Conservation (phyloP, 2,329 filamentous ascomycete genomes). For the Trichoderma koningiopsis region DNA sequence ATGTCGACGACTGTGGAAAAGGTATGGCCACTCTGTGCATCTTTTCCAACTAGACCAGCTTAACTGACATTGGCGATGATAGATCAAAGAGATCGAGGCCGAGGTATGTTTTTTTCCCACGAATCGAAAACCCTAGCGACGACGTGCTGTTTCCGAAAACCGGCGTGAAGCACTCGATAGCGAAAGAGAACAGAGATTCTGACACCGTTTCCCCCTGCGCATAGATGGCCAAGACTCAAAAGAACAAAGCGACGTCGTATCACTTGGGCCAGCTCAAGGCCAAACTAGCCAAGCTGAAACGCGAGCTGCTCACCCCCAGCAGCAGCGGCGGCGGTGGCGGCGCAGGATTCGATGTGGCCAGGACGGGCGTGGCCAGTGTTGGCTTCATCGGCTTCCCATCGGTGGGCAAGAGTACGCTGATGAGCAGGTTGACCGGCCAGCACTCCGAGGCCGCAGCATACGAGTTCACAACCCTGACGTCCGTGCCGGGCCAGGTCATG, state of each 20-base stretch:
- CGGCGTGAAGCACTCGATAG: neutral
- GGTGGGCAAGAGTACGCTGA: conserved; percentile 96
- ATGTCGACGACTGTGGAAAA: conserved; percentile 99
- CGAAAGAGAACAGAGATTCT: conserved; percentile 9
- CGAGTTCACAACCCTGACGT: conserved; percentile 97
- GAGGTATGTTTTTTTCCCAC: conserved; percentile 63
- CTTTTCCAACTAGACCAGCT: neutral
- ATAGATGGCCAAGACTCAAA: conserved; percentile 94
- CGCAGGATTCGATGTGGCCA: conserved; percentile 92
- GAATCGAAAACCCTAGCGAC: neutral
- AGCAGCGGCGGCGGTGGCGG: conserved; percentile 83
- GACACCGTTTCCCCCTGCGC: conserved; percentile 23
- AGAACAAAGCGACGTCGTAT: conserved; percentile 93
- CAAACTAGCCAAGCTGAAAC: conserved; percentile 96
- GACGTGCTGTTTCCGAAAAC: neutral
- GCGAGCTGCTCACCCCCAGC: conserved; percentile 86
- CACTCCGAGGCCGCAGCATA: conserved; percentile 97
- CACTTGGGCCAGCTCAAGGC: conserved; percentile 96
- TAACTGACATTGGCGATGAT: conserved; percentile 31
- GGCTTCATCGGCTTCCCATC: conserved; percentile 98
- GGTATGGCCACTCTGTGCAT: conserved; percentile 48
- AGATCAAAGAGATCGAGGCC: conserved; percentile 97
- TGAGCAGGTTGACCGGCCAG: conserved; percentile 92
- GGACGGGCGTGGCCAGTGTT: conserved; percentile 95
- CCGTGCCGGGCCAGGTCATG: conserved; percentile 90